Evolutionary conservation across 202 grass and related monocot species (phyloP).

Genomic region (Elaeis oleifera): DNA sequence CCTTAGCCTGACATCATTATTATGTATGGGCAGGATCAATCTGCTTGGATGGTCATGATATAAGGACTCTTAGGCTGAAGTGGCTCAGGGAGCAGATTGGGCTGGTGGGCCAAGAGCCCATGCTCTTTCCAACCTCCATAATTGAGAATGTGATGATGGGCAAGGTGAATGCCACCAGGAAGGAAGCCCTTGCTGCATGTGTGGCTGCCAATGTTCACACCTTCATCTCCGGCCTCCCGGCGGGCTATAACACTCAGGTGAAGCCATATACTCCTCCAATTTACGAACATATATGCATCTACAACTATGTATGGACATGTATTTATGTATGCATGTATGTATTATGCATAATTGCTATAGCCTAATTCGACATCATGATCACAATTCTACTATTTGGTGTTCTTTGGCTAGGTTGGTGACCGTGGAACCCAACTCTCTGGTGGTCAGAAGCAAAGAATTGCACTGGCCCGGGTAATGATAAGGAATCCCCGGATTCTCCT

Average conservation of each 20-base stretch:
- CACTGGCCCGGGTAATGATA: constrained; percentile 44
- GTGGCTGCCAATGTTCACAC: constrained; percentile 40
- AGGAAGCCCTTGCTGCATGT: constrained; percentile 43
- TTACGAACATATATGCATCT: not conserved
- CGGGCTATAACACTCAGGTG: constrained; percentile 56
- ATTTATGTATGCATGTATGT: too few species aligned
- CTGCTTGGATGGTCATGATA: constrained; percentile 42
- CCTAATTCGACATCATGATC: too few species aligned
- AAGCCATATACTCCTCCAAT: not conserved
- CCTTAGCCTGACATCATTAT: not conserved
- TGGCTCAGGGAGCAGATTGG: constrained; percentile 58
- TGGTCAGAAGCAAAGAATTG: constrained; percentile 65
- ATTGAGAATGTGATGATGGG: constrained; percentile 69
- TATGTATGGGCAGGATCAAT: constrained; percentile 22
- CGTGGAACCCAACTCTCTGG: constrained; percentile 53
- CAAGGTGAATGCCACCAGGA: constrained; percentile 33
- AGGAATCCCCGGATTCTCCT: constrained; percentile 47
- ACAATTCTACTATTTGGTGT: not conserved
- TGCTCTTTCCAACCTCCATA: constrained; percentile 52
- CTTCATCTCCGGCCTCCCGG: constrained; percentile 40
- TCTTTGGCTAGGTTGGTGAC: constrained; percentile 38
- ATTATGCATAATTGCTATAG: too few species aligned
- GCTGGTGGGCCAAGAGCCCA: constrained; percentile 43
- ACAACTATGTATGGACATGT: too few species aligned
- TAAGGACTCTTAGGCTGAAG: constrained; percentile 34